Evolutionary conservation across 192 early-diverging fungal genomes (phyloP), one percentile per base, ranked within the genome.

Genomic region (Umbelopsis sp.): DNA sequence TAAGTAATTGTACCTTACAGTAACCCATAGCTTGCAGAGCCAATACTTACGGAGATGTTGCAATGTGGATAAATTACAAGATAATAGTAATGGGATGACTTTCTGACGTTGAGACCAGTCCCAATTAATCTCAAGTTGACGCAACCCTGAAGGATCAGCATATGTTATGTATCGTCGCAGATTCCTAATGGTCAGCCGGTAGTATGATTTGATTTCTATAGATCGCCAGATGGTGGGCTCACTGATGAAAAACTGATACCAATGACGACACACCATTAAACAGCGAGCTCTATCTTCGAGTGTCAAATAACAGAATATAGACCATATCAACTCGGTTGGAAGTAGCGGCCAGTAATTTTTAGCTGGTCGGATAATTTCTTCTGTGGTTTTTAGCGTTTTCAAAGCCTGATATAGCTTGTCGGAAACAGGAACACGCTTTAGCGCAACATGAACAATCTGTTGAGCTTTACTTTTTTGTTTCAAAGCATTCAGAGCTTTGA

Each of bases 381-480:
- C 30, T 1, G 30, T 35, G 18, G 55, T 61, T 35, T 61, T 61
- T 1, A 35, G 55, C 18, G 25, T 12, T 35, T 61, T 61, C 1
- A 61, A 18, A 35, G 55, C 2, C 9, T 8, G 10, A 30, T 61
- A 61, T 35, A 61, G 30, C 9, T 27, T 35, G 55, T 61, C 55
- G 15, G 0, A 3, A 37, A 15, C 15, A 13, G 55, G 55, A 11
- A 61, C 27, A 2, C 55, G 55, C 30, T 35, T 61, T 7, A 61
- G 30, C 2, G 27, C 30, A 18, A 61, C 27, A 35, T 30, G 16
- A 27, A 61, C 11, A 15, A 61, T 33, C n/a, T 61, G 55, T 13
- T 61, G 55, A 35, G 55, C 55, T n/a, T 61, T 61, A 16, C 16
- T 30, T 35, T 61, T 61, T 6, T 61, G 55, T 18, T 61, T 61